These are phyloP conservation scores for Triticum monococcum DNA, from an alignment of 176 grass and related monocot genomes.

Conservation along the genomic window DNA sequence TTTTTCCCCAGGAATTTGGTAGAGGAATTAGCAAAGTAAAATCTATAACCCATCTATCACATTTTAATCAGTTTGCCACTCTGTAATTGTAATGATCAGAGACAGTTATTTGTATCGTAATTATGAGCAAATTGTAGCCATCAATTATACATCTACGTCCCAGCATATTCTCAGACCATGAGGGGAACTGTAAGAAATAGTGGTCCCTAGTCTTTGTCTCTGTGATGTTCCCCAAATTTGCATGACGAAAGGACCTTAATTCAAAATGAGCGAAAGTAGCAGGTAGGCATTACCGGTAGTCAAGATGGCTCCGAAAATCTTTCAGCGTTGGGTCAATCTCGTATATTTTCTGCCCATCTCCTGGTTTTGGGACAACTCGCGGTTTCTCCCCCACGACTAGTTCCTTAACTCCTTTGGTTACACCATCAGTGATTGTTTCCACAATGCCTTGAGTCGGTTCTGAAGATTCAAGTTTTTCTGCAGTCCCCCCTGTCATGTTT, in stretches of 20 bases:
- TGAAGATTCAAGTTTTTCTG: conserved; percentile 27
- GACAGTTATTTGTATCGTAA: not conserved
- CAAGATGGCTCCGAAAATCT: conserved; percentile 60
- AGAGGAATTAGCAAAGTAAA: conserved; percentile 7
- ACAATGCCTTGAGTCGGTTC: conserved; percentile 11
- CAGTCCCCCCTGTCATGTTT: not conserved
- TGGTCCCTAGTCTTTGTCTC: not conserved
- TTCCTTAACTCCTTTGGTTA: conserved; percentile 32
- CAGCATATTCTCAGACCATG: not conserved
- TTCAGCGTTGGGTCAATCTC: conserved; percentile 68
- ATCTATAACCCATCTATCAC: not conserved
- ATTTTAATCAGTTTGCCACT: conserved; percentile 18
- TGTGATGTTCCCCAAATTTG: conserved; percentile 10
- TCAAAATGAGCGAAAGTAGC: not conserved
- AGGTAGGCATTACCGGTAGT: conserved; percentile 60
- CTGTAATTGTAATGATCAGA: not conserved
- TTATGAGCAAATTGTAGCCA: not conserved
- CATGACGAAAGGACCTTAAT: not conserved
- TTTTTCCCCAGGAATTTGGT: not conserved
- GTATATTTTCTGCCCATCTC: conserved; percentile 79
- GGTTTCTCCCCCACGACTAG: conserved; percentile 47
- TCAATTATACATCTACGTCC: not conserved
- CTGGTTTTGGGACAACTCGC: conserved; percentile 51
- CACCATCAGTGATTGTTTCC: not conserved
- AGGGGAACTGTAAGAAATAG: not conserved